Percentiles rank a stretch among this genome's conserved stretches.
Evolutionary conservation across 352 stramenopile genomes (phyloP).

Genomic region (Globisporangium orthogonon): DNA sequence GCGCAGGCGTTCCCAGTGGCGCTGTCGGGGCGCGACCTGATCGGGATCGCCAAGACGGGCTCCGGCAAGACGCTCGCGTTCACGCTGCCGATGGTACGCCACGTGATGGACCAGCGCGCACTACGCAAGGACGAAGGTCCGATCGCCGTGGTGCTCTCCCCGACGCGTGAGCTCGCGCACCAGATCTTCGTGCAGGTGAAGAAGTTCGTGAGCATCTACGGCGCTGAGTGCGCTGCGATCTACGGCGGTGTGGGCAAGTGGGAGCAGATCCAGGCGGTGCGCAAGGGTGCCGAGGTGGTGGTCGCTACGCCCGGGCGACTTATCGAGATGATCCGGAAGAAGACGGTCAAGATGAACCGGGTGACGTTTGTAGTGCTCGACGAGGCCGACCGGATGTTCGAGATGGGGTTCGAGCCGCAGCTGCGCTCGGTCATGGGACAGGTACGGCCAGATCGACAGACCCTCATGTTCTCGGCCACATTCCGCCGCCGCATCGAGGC

Average conservation of each 20-base stretch:
- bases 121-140: constrained; percentile 67
- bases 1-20: constrained; percentile 78
- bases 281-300: constrained; percentile 67
- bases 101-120: constrained; percentile 85
- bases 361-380: constrained; percentile 87
- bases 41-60: constrained; percentile 93
- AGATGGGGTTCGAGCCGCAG: constrained; percentile 86
- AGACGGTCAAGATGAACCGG: constrained; percentile 46
- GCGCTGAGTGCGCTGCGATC: constrained; percentile 66
- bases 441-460: constrained; percentile 82
- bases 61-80: constrained; percentile 98
- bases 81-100: constrained; percentile 91
- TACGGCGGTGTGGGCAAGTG: constrained; percentile 82
- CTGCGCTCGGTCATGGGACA: constrained; percentile 75
- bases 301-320: constrained; percentile 74
- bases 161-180: constrained; percentile 76
- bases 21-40: constrained; percentile 68
- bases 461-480: constrained; percentile 84
- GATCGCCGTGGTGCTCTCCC: constrained; percentile 74
- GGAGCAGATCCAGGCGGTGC: constrained; percentile 74
- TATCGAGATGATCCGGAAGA: constrained; percentile 84
- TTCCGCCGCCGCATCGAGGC: constrained; percentile 68
- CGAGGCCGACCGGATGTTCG: constrained; percentile 88
- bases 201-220: constrained; percentile 68
- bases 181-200: constrained; percentile 83